Evolutionary conservation across 306 rosid genomes (phyloP).

Genomic region (Lithocarpus polystachyus): DNA sequence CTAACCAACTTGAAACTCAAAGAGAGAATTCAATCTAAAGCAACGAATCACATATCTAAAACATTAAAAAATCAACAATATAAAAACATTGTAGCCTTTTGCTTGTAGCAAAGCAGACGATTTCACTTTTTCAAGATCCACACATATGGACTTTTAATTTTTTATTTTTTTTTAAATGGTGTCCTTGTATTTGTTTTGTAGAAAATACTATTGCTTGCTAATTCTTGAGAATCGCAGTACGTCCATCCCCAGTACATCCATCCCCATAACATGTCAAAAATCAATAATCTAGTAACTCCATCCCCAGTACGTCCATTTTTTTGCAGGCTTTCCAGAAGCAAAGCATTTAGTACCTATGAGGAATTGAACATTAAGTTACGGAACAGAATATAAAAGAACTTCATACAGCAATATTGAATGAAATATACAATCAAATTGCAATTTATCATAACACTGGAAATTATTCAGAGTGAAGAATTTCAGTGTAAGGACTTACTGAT

Average conservation of each 20-base stretch:
- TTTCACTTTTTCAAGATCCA: neutral
- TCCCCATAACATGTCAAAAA: neutral
- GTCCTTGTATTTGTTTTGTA: neutral
- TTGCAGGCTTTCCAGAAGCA: conserved; percentile 86
- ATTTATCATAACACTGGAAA: neutral
- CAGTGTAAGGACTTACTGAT: conserved; percentile 57
- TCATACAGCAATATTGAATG: neutral
- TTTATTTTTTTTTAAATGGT: neutral
- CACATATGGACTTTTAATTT: neutral
- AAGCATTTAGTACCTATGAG: conserved; percentile 69
- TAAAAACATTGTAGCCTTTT: neutral
- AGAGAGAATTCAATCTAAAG: neutral
- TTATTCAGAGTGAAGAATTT: neutral
- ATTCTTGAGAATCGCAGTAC: too few relatives aligned
- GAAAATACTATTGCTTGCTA: neutral
- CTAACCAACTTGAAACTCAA: neutral
- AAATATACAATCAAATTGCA: neutral
- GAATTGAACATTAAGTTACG: neutral
- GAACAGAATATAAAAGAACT: neutral
- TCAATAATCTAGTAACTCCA: conserved; percentile 66
- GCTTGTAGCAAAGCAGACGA: neutral
- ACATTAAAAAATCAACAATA: neutral
- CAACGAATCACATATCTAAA: neutral
- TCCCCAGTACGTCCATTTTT: conserved; percentile 89
- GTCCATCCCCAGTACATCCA: too few relatives aligned